phyloP scores from a whole-genome alignment of 805 yeast species.

The Maudiozyma barnettii region DNA sequence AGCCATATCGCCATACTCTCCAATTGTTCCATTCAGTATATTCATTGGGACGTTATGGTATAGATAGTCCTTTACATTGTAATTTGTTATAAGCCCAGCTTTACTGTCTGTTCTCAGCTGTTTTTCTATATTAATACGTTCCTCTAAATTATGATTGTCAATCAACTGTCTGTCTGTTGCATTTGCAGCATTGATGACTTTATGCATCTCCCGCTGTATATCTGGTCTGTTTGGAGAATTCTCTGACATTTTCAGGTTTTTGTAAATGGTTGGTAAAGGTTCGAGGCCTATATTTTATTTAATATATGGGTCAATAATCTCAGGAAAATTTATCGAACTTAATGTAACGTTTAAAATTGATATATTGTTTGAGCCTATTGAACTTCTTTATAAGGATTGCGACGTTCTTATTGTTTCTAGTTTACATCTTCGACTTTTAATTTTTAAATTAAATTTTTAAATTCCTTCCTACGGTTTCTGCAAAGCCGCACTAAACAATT shows the following conservation, averaged over 20 bases:
- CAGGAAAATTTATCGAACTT: too few relatives aligned
- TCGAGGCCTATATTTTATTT: too few relatives aligned
- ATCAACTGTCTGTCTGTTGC: background rate
- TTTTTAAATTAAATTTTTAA: too few relatives aligned
- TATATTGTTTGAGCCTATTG: too few relatives aligned
- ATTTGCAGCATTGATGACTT: background rate
- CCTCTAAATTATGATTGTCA: background rate
- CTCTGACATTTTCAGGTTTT: background rate
- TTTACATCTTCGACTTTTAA: too few relatives aligned
- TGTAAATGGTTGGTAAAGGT: background rate
- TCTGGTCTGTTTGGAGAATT: background rate
- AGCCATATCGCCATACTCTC: background rate
- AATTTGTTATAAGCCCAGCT: background rate
- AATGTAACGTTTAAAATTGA: too few relatives aligned
- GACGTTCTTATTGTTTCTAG: too few relatives aligned
- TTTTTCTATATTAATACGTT: background rate
- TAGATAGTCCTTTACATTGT: background rate
- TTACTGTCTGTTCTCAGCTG: background rate
- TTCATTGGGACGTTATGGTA: background rate
- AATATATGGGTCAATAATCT: too few relatives aligned
- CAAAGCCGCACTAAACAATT: too few relatives aligned
- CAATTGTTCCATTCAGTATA: background rate
- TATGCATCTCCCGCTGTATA: background rate
- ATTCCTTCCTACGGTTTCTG: too few relatives aligned
- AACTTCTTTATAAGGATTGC: too few relatives aligned